Percentiles rank a stretch among this genome's conserved stretches.
Evolutionary conservation across 495 filamentous ascomycete genomes (phyloP).

Genomic region (Neurospora sp.): DNA sequence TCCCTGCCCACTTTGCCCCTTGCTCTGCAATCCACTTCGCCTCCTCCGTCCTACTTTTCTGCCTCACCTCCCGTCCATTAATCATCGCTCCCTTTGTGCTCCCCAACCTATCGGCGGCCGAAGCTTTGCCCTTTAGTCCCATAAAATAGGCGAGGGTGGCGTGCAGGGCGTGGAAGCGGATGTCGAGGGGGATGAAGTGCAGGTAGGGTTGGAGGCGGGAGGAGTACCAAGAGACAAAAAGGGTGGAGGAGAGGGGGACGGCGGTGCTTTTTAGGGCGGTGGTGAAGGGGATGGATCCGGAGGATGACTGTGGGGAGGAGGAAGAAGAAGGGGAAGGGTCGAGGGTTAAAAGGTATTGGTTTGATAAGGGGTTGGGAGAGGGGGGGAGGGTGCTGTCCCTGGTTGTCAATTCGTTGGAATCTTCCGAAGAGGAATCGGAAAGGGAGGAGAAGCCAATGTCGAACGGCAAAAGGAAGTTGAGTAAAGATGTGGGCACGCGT

Average conservation of each 20-base stretch:
- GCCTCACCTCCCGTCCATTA: slow-evolving; percentile 36
- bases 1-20: slow-evolving; percentile 54
- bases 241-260: slow-evolving; percentile 51
- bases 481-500: slow-evolving; percentile 15
- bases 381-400: not conserved
- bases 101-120: not conserved
- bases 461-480: slow-evolving; percentile 28
- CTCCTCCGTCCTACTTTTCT: slow-evolving; percentile 25
- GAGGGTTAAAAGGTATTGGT: slow-evolving; percentile 52
- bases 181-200: slow-evolving; percentile 69
- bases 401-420: not conserved
- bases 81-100: slow-evolving; percentile 22
- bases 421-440: not conserved
- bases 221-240: slow-evolving; percentile 72
- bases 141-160: slow-evolving; percentile 56
- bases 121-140: slow-evolving; percentile 18
- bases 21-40: slow-evolving; percentile 53
- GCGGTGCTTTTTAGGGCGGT: slow-evolving; percentile 44
- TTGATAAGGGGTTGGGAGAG: not conserved
- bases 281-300: slow-evolving; percentile 3
- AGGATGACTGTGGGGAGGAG: not conserved
- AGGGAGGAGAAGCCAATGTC: slow-evolving; percentile 28
- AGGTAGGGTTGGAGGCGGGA: slow-evolving; percentile 60
- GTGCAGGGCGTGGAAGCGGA: slow-evolving; percentile 55
- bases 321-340: slow-evolving; percentile 28